phyloP scores from a whole-genome alignment of 116 monocot genomes.

The Dioscorea cayenensis region DNA sequence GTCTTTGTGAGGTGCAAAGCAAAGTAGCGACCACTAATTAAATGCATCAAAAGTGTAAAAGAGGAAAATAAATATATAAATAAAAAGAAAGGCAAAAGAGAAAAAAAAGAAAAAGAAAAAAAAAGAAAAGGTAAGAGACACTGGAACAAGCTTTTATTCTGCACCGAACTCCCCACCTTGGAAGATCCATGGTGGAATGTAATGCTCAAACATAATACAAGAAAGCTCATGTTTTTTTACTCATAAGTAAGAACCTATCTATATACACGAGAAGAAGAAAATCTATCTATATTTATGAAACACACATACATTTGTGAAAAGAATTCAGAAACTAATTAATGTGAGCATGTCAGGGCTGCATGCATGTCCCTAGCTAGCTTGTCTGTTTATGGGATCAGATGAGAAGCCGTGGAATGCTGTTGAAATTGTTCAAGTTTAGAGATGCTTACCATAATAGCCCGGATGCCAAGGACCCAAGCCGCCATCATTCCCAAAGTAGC shows the following conservation, averaged over 20 bases:
- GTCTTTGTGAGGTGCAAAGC: no score
- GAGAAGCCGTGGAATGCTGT: not conserved
- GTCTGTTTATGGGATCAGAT: no score
- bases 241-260: no score
- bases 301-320: no score
- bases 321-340: no score
- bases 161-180: not conserved
- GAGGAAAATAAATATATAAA: not conserved
- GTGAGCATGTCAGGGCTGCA: no score
- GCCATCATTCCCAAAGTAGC: conserved; percentile 19
- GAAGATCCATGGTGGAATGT: not conserved
- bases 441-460: conserved; percentile 31
- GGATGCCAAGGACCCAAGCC: conserved; percentile 22
- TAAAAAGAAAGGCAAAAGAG: no score
- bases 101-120: not conserved
- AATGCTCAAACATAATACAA: conserved; percentile 1
- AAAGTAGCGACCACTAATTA: no score
- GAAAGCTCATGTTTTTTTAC: not conserved
- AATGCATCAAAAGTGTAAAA: no score
- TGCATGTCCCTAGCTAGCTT: no score
- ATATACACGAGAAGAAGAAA: no score
- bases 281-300: no score
- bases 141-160: conserved; percentile 7
- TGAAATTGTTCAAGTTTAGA: conserved; percentile 26
- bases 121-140: not conserved